These are phyloP conservation scores for Aquilaria malaccensis DNA, from an alignment of 345 rosid genomes.

Conservation along the genomic window DNA sequence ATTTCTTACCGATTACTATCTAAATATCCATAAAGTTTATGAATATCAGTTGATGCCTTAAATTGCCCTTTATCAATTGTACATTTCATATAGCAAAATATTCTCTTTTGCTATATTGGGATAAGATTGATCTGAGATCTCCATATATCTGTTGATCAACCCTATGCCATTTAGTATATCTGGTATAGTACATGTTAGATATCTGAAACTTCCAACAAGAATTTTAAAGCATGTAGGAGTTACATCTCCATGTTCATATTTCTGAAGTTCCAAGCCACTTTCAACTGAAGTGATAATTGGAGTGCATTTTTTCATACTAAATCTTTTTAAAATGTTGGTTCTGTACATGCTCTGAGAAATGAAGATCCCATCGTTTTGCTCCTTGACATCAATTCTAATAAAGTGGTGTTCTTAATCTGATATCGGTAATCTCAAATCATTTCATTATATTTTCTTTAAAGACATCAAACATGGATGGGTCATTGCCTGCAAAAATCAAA, in stretches of 20 bases:
- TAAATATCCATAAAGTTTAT: not conserved
- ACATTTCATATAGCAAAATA: not conserved
- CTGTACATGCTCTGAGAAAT: not conserved
- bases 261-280: not conserved
- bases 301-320: not conserved
- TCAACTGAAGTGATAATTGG: not conserved
- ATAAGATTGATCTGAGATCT: too few species aligned
- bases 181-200: not conserved
- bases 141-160: too few species aligned
- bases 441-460: not conserved
- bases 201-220: not conserved
- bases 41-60: not conserved
- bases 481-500: not conserved
- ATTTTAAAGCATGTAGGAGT: not conserved
- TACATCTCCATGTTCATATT: not conserved
- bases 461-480: not conserved
- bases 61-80: not conserved
- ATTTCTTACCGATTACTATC: not conserved
- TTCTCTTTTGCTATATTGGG: not conserved
- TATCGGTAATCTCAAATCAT: not conserved
- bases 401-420: not conserved
- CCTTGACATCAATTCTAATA: not conserved
- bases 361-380: not conserved
- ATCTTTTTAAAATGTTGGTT: not conserved
- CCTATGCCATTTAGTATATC: not conserved